Conservation (phyloP, 345 rosid genomes). For the Pelargonium nanum region DNA sequence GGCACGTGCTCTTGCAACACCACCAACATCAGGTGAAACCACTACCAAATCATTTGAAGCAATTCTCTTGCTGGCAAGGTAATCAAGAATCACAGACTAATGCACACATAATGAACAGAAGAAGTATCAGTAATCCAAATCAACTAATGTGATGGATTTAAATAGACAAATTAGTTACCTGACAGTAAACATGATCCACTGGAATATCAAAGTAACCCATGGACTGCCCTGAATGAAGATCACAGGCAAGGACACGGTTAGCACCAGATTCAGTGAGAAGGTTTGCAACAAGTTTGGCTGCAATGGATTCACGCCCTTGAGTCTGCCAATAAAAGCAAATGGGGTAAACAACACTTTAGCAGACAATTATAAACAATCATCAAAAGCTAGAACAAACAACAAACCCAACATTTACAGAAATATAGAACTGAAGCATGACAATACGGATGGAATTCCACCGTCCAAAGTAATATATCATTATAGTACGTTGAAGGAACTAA, state of each 20-base stretch:
- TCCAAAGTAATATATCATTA: neutral
- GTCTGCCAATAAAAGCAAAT: constrained; percentile 38
- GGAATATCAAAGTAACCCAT: constrained; percentile 99
- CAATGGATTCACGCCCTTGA: constrained; percentile 96
- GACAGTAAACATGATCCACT: constrained; percentile 92
- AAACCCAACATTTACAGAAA: neutral
- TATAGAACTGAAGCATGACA: neutral
- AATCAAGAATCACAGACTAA: constrained; percentile 92
- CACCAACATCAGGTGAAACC: constrained; percentile 98
- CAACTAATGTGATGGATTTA: neutral
- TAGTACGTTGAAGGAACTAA: neutral
- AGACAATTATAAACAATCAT: neutral
- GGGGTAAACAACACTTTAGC: neutral
- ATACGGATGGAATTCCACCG: neutral
- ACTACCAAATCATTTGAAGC: constrained; percentile 82
- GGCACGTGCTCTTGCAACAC: constrained; percentile 92
- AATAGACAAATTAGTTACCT: constrained; percentile 30
- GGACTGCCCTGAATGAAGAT: constrained; percentile 98
- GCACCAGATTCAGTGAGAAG: constrained; percentile 93
- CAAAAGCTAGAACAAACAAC: neutral
- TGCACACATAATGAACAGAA: constrained; percentile 2
- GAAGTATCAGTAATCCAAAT: neutral
- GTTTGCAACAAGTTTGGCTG: constrained; percentile 93
- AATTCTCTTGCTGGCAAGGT: constrained; percentile 91
- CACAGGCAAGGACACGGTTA: constrained; percentile 94